Percentiles rank a stretch among this genome's conserved stretches.
These are phyloP conservation scores for Cruciata laevipes DNA, from an alignment of 257 asterid species.

Conservation along the genomic window DNA sequence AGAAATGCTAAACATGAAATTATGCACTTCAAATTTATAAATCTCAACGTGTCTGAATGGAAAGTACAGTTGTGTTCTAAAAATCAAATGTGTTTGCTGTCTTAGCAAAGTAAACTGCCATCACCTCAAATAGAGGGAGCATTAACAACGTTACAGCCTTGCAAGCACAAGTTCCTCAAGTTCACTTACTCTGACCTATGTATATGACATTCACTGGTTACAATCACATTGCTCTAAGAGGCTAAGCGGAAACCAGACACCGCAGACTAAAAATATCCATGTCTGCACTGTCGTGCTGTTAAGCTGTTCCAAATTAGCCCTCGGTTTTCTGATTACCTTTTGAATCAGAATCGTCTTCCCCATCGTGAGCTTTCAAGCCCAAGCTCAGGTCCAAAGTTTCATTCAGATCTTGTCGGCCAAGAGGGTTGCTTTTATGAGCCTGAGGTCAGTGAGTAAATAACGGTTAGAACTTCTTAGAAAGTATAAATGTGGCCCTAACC, in stretches of 20 bases:
- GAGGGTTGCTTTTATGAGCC: conserved; percentile 32
- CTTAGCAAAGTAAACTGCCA: conserved; percentile 8
- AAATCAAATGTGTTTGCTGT: background rate
- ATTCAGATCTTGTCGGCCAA: conserved; percentile 65
- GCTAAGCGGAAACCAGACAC: background rate
- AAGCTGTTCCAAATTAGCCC: conserved; percentile 14
- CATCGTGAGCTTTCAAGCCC: conserved; percentile 58
- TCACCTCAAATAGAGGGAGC: conserved; percentile 13
- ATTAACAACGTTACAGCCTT: conserved; percentile 10
- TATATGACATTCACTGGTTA: background rate
- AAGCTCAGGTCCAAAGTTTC: conserved; percentile 71
- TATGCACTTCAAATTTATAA: background rate
- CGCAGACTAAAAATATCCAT: background rate
- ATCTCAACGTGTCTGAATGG: background rate
- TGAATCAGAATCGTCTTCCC: conserved; percentile 30
- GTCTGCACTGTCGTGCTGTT: background rate
- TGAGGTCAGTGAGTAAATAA: conserved; percentile 20
- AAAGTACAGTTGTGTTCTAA: conserved; percentile 7
- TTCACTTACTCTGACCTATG: conserved; percentile 5
- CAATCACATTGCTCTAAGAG: background rate
- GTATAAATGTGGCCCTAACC: background rate
- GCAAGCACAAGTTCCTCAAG: conserved; percentile 1
- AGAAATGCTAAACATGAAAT: background rate
- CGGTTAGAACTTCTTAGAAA: background rate
- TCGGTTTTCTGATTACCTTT: conserved; percentile 31